Percentiles rank a stretch among this genome's conserved stretches.
These are phyloP conservation scores for Metarhizium humberi DNA, from an alignment of 2,329 filamentous ascomycete species.

Conservation along the genomic window DNA sequence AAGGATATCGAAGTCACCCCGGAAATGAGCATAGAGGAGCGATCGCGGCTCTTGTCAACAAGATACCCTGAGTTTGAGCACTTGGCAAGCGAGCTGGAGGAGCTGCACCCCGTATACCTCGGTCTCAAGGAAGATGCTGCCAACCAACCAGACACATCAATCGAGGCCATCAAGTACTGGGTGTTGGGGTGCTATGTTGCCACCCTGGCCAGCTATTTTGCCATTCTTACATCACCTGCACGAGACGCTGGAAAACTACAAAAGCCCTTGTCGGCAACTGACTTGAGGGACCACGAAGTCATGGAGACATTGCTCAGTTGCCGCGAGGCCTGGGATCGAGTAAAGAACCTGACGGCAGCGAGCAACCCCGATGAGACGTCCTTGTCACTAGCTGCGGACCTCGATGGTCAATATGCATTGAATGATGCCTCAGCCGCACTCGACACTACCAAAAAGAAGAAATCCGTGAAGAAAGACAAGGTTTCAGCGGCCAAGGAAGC, in stretches of 20 bases:
- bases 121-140: conserved; percentile 50
- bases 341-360: conserved; percentile 53
- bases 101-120: conserved; percentile 58
- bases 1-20: conserved; percentile 75
- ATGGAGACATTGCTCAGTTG: conserved; percentile 80
- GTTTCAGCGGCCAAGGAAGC: conserved; percentile 27
- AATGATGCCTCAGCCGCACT: conserved; percentile 9
- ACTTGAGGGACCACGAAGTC: conserved; percentile 80
- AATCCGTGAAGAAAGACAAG: conserved; percentile 25
- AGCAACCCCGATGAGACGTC: conserved; percentile 21
- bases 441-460: conserved; percentile 20
- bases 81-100: conserved; percentile 68
- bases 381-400: conserved; percentile 14
- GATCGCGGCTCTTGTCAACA: conserved; percentile 62
- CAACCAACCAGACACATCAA: conserved; percentile 37
- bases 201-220: conserved; percentile 86
- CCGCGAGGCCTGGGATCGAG: conserved; percentile 68
- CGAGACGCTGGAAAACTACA: conserved; percentile 43
- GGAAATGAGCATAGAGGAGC: conserved; percentile 67
- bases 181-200: conserved; percentile 80
- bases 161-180: conserved; percentile 65
- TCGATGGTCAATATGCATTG: conserved; percentile 12
- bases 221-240: conserved; percentile 75
- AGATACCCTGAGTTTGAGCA: conserved; percentile 90
- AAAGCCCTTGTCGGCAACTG: conserved; percentile 61